These are phyloP conservation scores for Amanita molliuscula DNA, from an alignment of 768 basidiomycete species.

Conservation along the genomic window DNA sequence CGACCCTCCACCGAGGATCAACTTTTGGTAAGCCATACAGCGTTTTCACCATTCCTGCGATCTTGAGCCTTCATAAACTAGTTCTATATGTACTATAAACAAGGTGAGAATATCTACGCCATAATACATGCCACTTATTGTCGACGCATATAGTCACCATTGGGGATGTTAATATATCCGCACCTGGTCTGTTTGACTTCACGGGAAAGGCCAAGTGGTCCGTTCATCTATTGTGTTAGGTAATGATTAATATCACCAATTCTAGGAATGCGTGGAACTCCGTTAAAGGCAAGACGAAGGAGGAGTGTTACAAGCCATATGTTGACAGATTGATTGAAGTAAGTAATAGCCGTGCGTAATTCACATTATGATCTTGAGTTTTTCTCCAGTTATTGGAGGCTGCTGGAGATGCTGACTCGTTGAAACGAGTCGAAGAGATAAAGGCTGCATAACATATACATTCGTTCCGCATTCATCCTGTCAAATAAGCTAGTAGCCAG, in stretches of 20 bases:
- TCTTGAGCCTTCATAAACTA: constrained; percentile 19
- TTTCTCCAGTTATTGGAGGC: constrained; percentile 44
- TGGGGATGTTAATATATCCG: constrained; percentile 57
- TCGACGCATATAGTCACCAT: constrained; percentile 39
- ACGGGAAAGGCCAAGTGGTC: constrained; percentile 87
- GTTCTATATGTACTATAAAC: constrained; percentile 96
- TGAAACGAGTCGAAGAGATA: constrained; percentile 49
- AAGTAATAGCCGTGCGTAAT: constrained; percentile 11
- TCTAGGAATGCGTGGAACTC: constrained; percentile 79
- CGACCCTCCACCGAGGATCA: constrained; percentile 64
- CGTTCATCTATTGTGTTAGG: constrained; percentile 7
- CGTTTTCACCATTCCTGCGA: background rate
- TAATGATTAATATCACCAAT: constrained; percentile 3
- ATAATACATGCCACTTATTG: constrained; percentile 2
- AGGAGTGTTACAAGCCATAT: constrained; percentile 65
- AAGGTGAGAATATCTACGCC: constrained; percentile 39
- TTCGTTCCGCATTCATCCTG: background rate
- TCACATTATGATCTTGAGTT: background rate
- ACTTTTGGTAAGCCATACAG: constrained; percentile 54
- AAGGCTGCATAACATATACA: constrained; percentile 31
- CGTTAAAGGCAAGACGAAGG: constrained; percentile 62
- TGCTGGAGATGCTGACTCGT: constrained; percentile 38
- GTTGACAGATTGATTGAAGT: constrained; percentile 69
- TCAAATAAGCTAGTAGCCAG: constrained; percentile 3
- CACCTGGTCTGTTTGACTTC: constrained; percentile 79